Base-by-base conservation (phyloP, 208 protist genomes). In the Trypanosoma scelopori region DNA sequence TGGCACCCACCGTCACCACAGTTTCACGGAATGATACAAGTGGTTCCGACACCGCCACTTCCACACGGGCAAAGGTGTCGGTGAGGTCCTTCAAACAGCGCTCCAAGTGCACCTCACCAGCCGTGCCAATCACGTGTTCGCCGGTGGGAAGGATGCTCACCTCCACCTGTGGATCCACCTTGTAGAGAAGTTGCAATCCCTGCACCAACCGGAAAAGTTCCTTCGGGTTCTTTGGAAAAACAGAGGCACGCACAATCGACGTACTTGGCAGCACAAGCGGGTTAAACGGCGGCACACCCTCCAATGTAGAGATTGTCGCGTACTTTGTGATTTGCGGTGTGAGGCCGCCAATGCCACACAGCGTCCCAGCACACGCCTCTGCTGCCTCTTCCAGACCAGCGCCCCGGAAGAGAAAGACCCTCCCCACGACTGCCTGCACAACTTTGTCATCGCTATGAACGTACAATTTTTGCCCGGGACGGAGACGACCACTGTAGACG, bases 91-190 rank as follows among this genome's bases (percentile, higher is more conserved):
- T 92, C 57, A 99, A 55, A 75, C 97, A 99, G 9, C 94, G 78
- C 71, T 98, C 96, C 32, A 98, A 82, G 73, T 99, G 98, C n/a
- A 99, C 82, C 71, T 98, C 97, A 35, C 98, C 98, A 3, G 96
- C 91, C 2, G 97, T 94, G 18, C 90, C 93, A 74, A 99, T 93
- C 16, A 99, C 91, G 69, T 98, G 94, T 67, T 99, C 97, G 12
- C 98, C 98, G 15, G 91, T 98, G 12, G 97, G 88, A 65, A 97
- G 82, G 28, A 99, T 81, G 25, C 81, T 89, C 25, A 98, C 82
- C 62, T 98, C 84, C 18, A 98, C 93, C 52, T 93, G 86, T 49
- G 97, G 95, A 70, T 99, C 98, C 0, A 97, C 87, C 71, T 97
- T 94, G 82, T 98, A 97, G 1, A 99, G 81, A 65, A 98, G 47